Evolutionary conservation across 176 grass and related monocot genomes (phyloP).

Genomic region (Cymbopogon citratus): DNA sequence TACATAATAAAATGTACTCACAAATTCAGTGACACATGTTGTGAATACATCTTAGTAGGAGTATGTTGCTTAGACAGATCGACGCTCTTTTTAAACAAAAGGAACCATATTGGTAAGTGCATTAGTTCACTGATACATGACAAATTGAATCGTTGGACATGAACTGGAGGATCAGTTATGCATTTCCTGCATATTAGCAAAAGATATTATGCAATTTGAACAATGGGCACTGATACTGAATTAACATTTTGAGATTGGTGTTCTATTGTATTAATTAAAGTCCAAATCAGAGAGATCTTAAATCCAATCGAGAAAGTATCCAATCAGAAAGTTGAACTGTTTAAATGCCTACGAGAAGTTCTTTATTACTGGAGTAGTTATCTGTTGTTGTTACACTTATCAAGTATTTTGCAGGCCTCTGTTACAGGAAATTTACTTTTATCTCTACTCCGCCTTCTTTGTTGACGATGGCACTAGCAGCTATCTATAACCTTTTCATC

Average conservation of each 20-base stretch:
- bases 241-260: background rate
- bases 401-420: background rate
- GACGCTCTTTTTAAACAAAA: background rate
- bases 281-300: background rate
- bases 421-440: background rate
- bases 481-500: constrained; percentile 97
- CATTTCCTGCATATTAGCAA: background rate
- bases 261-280: too few species aligned
- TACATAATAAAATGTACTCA: background rate
- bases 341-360: too few species aligned
- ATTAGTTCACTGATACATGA: background rate
- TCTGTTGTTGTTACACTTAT: background rate
- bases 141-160: background rate
- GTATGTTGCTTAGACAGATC: background rate
- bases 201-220: background rate
- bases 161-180: background rate
- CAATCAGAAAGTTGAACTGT: background rate
- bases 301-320: background rate
- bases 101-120: background rate
- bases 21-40: background rate
- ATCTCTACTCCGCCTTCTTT: background rate
- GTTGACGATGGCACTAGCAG: constrained; percentile 40
- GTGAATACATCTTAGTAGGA: background rate
- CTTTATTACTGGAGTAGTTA: too few species aligned
- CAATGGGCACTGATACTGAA: background rate